These are phyloP conservation scores for Pseudoturritis turrita DNA, from an alignment of 345 rosid species.

Conservation along the genomic window DNA sequence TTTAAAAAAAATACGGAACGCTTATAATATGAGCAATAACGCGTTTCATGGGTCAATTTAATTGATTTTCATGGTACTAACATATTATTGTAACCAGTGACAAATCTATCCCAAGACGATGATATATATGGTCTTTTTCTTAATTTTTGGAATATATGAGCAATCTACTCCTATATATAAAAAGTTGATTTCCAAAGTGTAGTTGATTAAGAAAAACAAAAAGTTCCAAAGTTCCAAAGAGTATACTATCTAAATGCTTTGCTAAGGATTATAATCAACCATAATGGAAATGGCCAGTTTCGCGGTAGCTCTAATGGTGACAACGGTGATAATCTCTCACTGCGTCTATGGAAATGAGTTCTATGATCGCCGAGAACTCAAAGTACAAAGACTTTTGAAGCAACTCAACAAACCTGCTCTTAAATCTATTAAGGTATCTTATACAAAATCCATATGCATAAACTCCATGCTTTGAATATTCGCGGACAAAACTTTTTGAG, in stretches of 20 bases:
- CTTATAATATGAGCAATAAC: too few species aligned
- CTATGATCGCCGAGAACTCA: neutral
- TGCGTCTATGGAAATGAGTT: neutral
- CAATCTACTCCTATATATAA: conserved; percentile 8
- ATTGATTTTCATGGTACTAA: too few species aligned
- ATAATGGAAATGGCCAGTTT: neutral
- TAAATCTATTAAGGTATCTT: conserved; percentile 47
- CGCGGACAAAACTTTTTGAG: neutral
- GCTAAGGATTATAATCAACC: neutral
- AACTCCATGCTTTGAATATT: neutral
- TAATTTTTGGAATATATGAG: neutral
- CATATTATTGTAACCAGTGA: too few species aligned
- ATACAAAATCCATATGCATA: neutral
- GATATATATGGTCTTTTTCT: too few species aligned
- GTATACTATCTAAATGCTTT: neutral
- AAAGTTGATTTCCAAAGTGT: too few species aligned
- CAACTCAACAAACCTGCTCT: conserved; percentile 54
- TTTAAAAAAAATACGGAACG: too few species aligned
- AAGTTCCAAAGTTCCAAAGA: neutral
- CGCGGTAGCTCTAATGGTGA: neutral
- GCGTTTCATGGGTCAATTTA: too few species aligned
- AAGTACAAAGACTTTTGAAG: conserved; percentile 36
- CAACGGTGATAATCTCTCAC: neutral
- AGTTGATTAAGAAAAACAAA: too few species aligned
- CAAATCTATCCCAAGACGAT: too few species aligned